Evolutionary conservation across 768 basidiomycete species (phyloP), one percentile per base, ranked within the genome.

Genomic region (Russula sp.): DNA sequence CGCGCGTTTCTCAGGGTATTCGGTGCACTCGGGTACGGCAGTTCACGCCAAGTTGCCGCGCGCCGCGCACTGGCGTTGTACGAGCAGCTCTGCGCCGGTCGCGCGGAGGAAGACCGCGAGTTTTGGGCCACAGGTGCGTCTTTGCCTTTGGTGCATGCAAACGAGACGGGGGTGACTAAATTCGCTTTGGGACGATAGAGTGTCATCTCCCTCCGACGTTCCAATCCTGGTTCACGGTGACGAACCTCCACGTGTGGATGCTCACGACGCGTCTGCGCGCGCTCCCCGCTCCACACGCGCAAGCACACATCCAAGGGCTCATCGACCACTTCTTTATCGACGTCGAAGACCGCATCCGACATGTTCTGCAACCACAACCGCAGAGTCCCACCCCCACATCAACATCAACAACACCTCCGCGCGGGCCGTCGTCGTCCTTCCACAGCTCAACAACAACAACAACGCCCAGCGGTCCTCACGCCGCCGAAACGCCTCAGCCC

Each of bases 251-350:
- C 73, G 78, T 98, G 51, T 95, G 94, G 88, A 78, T 98, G 66
- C 83, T 95, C 53, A 87, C 87, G 18, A 88, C 90, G 56, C 88
- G 95, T 25, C 80, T 97, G 10, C 91, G 96, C 22, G 84, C 90
- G 0, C 83, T 98, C 11, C 93, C 87, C 2, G 70, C 75, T 14
- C 79, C 82, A 1, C 79, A 88, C 56, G 90, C 88, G 25, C 75
- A 76, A 66, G 71, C 81, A 62, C 89, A 88, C 75, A 79, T 88
- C 66, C 89, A 95, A 74, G 89, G 79, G 7, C 78, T 98, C 62
- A 80, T 97, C 65, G 93, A 96, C 72, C 93, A 97, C 75, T 97
- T 95, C 76, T 98, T 98, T 78, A 77, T 93, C 66, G 92, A 98
- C 71, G 82, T 92, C 64, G 96, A 98, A 70, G 88, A 90, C 70